Conservation (phyloP, 75 land plant genomes). For the Picea glauca region DNA sequence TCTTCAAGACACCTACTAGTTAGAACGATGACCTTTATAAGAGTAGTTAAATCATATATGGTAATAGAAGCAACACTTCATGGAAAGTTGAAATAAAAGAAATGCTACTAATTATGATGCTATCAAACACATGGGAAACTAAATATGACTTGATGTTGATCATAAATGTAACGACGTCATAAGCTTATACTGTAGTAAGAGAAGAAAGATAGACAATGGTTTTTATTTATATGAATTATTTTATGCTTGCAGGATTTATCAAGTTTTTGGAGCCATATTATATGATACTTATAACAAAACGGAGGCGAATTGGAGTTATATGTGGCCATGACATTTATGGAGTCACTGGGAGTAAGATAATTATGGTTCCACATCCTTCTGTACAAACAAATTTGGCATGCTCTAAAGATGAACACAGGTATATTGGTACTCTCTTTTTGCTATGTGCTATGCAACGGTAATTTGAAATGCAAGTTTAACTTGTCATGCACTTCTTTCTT, state of each 20-base stretch:
- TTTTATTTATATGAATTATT: conserved; percentile 3
- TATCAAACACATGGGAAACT: not conserved
- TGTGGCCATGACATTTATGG: conserved; percentile 70
- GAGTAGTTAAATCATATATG: not conserved
- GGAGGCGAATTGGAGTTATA: conserved; percentile 62
- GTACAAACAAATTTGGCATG: conserved; percentile 26
- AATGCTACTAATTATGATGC: not conserved
- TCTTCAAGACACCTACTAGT: not conserved
- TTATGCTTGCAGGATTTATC: conserved; percentile 48
- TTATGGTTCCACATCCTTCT: conserved; percentile 59
- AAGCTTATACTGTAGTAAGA: not conserved
- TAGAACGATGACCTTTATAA: not conserved
- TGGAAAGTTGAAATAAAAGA: no score
- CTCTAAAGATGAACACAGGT: conserved; percentile 73
- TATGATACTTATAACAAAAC: conserved; percentile 74
- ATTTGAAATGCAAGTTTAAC: conserved; percentile 17
- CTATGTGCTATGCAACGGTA: conserved; percentile 7
- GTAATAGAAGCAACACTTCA: not conserved
- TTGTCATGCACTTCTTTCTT: not conserved
- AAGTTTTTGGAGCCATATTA: conserved; percentile 85
- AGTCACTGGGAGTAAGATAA: conserved; percentile 48
- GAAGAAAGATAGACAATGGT: not conserved
- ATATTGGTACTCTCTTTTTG: conserved; percentile 13
- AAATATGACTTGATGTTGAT: not conserved
- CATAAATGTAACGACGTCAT: not conserved